Percentiles rank a stretch among this genome's conserved stretches.
Conservation (phyloP, 2,329 filamentous ascomycete genomes). For the Fusarium sp. region DNA sequence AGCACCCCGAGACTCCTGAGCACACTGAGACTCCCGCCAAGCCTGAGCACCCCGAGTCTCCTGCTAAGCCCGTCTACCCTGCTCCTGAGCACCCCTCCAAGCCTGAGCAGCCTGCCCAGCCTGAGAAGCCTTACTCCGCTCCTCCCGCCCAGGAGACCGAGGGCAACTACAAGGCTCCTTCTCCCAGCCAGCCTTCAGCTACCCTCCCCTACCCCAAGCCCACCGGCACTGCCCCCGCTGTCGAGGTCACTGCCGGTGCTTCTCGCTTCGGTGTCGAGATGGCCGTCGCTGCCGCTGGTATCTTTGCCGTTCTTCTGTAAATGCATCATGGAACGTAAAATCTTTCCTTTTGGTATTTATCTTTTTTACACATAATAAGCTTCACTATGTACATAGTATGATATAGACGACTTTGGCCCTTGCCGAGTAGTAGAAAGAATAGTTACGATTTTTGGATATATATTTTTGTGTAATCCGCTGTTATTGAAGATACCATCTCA, state of each 20-base stretch:
- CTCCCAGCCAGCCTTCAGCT: slow-evolving; percentile 40
- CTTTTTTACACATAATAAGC: slow-evolving; percentile 46
- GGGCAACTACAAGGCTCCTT: slow-evolving; percentile 21
- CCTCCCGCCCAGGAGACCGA: slow-evolving; percentile 27
- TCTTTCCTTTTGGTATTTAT: slow-evolving; percentile 43
- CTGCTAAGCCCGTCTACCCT: slow-evolving; percentile 27
- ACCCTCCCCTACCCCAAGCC: slow-evolving; percentile 38
- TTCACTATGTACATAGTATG: slow-evolving; percentile 51
- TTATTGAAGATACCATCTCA: slow-evolving; percentile 29
- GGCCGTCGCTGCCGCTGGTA: slow-evolving; percentile 51
- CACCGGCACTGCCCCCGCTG: slow-evolving; percentile 39
- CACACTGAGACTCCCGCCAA: slow-evolving; percentile 7
- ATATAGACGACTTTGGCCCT: slow-evolving; percentile 45
- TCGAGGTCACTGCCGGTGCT: slow-evolving; percentile 50
- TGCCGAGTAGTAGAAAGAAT: slow-evolving; percentile 44
- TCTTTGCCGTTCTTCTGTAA: slow-evolving; percentile 54
- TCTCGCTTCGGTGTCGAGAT: slow-evolving; percentile 51
- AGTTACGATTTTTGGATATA: slow-evolving; percentile 45
- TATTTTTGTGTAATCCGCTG: slow-evolving; percentile 22
- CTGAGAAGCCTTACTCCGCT: slow-evolving; percentile 17
- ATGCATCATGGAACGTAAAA: slow-evolving; percentile 37
- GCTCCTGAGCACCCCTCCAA: slow-evolving; percentile 20
- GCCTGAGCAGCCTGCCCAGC: slow-evolving; percentile 2
- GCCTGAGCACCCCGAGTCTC: slow-evolving; percentile 5
- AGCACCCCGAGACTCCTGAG: slow-evolving; percentile 18